Evolutionary conservation across 2,329 filamentous ascomycete genomes (phyloP).

Genomic region (Penicillium sp.): DNA sequence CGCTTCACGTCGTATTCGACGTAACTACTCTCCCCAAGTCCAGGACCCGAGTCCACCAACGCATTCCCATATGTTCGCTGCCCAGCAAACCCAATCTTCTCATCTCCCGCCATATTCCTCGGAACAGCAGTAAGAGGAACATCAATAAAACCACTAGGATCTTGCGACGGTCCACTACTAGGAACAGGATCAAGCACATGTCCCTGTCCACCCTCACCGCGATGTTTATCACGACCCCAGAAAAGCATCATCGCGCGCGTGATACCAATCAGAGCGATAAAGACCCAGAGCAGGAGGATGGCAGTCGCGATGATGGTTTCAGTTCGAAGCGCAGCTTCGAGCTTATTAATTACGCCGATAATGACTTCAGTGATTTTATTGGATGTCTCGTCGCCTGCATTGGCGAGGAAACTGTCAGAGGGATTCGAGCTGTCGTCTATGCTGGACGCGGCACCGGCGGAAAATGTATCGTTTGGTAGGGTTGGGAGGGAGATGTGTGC

Average conservation of each 20-base stretch:
- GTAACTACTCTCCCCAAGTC: constrained; percentile 35
- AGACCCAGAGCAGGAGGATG: constrained; percentile 71
- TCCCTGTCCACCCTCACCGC: constrained; percentile 55
- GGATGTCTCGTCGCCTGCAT: constrained; percentile 66
- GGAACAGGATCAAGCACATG: constrained; percentile 23
- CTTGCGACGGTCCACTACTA: constrained; percentile 11
- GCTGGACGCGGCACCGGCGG: constrained; percentile 64
- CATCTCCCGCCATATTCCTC: constrained; percentile 26
- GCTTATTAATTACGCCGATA: constrained; percentile 61
- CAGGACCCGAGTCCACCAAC: constrained; percentile 24
- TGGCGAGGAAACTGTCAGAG: constrained; percentile 67
- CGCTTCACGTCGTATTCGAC: constrained; percentile 39
- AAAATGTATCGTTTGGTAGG: constrained; percentile 78
- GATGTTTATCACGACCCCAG: constrained; percentile 56
- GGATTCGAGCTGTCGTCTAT: constrained; percentile 53
- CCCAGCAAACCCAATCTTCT: constrained; percentile 45
- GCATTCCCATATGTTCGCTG: constrained; percentile 34
- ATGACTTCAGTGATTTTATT: constrained; percentile 81
- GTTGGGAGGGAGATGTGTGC: constrained; percentile 77
- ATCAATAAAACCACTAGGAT: constrained; percentile 34
- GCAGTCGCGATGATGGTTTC: constrained; percentile 76
- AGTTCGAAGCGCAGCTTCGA: constrained; percentile 65
- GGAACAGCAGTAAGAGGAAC: constrained; percentile 37
- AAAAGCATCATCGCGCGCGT: constrained; percentile 62
- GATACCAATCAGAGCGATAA: constrained; percentile 72